phyloP scores from a whole-genome alignment of 2,329 filamentous ascomycete species.

The Blumeriella jaapii region DNA sequence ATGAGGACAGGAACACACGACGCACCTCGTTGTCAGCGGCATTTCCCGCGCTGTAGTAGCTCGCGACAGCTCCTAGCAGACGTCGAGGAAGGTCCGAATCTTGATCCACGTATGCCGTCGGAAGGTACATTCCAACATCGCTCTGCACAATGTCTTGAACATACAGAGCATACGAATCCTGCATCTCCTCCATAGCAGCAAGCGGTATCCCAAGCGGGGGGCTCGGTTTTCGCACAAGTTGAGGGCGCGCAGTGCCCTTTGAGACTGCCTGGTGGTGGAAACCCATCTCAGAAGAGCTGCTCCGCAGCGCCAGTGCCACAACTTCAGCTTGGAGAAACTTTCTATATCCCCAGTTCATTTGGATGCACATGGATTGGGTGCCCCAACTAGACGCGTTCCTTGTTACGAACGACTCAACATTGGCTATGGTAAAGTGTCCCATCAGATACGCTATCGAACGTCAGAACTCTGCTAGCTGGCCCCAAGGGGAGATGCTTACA shows the following conservation, averaged over 20 bases:
- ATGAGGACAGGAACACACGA: neutral
- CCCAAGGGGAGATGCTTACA: conserved; percentile 11
- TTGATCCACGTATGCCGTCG: conserved; percentile 18
- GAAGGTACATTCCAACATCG: conserved; percentile 17
- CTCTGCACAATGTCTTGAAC: conserved; percentile 21
- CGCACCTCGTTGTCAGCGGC: conserved; percentile 20
- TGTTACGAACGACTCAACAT: conserved; percentile 22
- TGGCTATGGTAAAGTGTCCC: conserved; percentile 20
- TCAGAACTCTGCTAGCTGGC: no score
- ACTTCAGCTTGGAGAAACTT: conserved; percentile 18
- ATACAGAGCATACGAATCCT: conserved; percentile 19
- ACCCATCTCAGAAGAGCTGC: conserved; percentile 16
- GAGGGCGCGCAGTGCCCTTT: conserved; percentile 9
- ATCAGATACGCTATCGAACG: conserved; percentile 19
- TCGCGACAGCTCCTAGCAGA: conserved; percentile 17
- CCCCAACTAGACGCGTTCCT: conserved; percentile 23
- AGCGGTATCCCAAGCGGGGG: conserved; percentile 24
- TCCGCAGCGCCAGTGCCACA: conserved; percentile 19
- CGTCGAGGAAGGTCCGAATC: conserved; percentile 19
- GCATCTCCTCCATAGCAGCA: conserved; percentile 21
- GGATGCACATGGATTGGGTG: conserved; percentile 15
- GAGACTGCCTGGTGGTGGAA: conserved; percentile 17
- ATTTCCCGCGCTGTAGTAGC: conserved; percentile 17
- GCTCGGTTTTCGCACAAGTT: conserved; percentile 17
- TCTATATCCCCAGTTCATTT: conserved; percentile 23